Conservation (phyloP, 2,329 filamentous ascomycete species). For the Diaporthe citriasiana region DNA sequence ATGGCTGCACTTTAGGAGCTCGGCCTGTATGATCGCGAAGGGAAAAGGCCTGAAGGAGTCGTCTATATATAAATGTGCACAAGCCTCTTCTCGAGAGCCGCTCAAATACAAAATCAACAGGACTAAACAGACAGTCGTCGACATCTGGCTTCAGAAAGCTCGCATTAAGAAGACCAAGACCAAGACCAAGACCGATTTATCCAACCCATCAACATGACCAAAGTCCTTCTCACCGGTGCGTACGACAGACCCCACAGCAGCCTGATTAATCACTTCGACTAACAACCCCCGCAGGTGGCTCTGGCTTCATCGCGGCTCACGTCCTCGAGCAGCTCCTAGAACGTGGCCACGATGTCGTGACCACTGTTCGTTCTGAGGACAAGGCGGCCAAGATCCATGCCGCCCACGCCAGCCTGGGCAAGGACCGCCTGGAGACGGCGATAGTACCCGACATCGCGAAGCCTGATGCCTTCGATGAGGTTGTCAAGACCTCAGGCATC, state of each 20-base stretch:
- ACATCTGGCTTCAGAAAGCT: neutral
- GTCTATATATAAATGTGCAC: conserved; percentile 8
- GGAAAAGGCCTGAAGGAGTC: neutral
- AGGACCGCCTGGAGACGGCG: conserved; percentile 60
- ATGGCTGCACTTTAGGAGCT: conserved; percentile 1
- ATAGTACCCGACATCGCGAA: conserved; percentile 85
- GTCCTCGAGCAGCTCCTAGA: conserved; percentile 67
- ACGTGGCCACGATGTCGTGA: conserved; percentile 65
- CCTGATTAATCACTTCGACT: neutral
- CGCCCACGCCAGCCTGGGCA: conserved; percentile 59
- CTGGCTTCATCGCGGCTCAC: conserved; percentile 68
- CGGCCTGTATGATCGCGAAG: conserved; percentile 5
- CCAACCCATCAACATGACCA: conserved; percentile 56
- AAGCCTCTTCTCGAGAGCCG: neutral
- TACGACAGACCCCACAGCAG: conserved; percentile 17
- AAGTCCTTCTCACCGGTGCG: conserved; percentile 62
- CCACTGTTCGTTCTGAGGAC: conserved; percentile 67
- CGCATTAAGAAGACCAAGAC: neutral
- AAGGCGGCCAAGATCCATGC: conserved; percentile 67
- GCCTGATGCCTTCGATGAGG: conserved; percentile 79
- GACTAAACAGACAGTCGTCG: neutral
- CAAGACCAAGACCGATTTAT: neutral
- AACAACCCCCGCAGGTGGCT: conserved; percentile 56
- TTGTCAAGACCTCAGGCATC: conserved; percentile 63
- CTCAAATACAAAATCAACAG: neutral